Percentiles rank a stretch among this genome's conserved stretches.
Conservation (phyloP, 106 monocot species). For the Acanthochlamys bracteata region DNA sequence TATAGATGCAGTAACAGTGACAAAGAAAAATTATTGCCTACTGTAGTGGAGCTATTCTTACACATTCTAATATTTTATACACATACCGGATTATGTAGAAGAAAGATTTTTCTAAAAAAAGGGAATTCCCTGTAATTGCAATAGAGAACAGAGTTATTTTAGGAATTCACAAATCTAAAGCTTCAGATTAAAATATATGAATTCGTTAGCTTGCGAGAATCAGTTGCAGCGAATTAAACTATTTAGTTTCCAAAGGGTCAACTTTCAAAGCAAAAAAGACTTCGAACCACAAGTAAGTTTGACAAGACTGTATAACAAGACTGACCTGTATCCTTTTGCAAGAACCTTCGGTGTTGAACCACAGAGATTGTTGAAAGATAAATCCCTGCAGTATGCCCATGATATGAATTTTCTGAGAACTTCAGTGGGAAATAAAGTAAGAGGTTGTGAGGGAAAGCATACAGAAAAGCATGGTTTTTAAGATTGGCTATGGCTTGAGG, state of each 20-base stretch:
- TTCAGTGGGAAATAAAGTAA: not conserved
- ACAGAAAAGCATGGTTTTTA: constrained; percentile 79
- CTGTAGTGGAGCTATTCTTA: too few relatives aligned
- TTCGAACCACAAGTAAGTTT: not conserved
- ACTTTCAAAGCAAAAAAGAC: not conserved
- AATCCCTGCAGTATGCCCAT: constrained; percentile 51
- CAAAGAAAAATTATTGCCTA: too few relatives aligned
- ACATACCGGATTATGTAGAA: too few relatives aligned
- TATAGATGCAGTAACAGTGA: too few relatives aligned
- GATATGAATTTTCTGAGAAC: constrained; percentile 5
- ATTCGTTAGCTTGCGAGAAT: not conserved
- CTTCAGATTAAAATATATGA: too few relatives aligned
- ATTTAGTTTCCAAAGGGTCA: not conserved
- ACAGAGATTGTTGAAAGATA: constrained; percentile 91
- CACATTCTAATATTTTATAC: too few relatives aligned
- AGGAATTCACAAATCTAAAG: too few relatives aligned
- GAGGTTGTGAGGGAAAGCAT: constrained; percentile 22
- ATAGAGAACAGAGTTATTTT: too few relatives aligned
- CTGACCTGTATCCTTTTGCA: constrained; percentile 82
- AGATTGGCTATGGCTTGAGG: constrained; percentile 76
- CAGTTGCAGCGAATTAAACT: not conserved
- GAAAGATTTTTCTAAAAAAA: too few relatives aligned
- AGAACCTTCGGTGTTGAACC: constrained; percentile 74
- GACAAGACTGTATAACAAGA: not conserved
- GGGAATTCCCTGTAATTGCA: too few relatives aligned